A percentile compares a stretch with the other conserved stretches of the same genome.
Conservation (phyloP, 2,329 filamentous ascomycete species). For the Orbilia blumenaviensis region DNA sequence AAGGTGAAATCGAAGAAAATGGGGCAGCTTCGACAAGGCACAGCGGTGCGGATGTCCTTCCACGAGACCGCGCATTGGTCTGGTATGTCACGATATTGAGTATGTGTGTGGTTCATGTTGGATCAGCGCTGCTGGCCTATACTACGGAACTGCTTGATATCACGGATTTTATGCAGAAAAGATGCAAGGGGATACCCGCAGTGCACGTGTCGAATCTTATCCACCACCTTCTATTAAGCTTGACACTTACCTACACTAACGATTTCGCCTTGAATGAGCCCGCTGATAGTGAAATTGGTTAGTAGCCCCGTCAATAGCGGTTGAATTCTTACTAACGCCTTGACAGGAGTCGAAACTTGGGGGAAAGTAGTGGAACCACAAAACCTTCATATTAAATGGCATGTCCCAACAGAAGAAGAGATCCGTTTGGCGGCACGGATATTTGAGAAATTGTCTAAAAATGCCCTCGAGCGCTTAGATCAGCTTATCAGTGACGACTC, state of each 20-base stretch:
- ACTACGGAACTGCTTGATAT: slow-evolving; percentile 89
- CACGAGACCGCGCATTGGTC: slow-evolving; percentile 88
- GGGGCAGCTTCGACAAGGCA: slow-evolving; percentile 93
- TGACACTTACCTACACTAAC: slow-evolving; percentile 91
- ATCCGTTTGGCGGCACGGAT: slow-evolving; percentile 88
- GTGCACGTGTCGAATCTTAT: slow-evolving; percentile 98
- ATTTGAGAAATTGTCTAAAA: slow-evolving; percentile 82
- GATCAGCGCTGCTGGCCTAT: slow-evolving; percentile 86
- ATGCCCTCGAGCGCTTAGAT: slow-evolving; percentile 77
- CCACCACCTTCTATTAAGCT: slow-evolving; percentile 91
- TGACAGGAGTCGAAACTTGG: slow-evolving; percentile 74
- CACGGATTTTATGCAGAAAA: slow-evolving; percentile 94
- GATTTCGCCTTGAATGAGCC: slow-evolving; percentile 89
- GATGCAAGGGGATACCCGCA: slow-evolving; percentile 90
- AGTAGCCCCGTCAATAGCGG: not conserved
- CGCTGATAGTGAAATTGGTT: slow-evolving; percentile 61
- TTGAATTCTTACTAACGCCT: slow-evolving; percentile 18
- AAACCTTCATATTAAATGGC: slow-evolving; percentile 87
- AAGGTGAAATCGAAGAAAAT: slow-evolving; percentile 96
- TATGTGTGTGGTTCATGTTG: slow-evolving; percentile 97
- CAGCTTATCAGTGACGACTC: slow-evolving; percentile 83
- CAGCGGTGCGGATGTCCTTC: slow-evolving; percentile 90
- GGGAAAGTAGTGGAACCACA: slow-evolving; percentile 77
- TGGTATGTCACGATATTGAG: slow-evolving; percentile 98
- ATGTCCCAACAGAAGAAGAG: slow-evolving; percentile 80